Conservation (phyloP, 257 asterid genomes). For the Lithospermum erythrorhizon region DNA sequence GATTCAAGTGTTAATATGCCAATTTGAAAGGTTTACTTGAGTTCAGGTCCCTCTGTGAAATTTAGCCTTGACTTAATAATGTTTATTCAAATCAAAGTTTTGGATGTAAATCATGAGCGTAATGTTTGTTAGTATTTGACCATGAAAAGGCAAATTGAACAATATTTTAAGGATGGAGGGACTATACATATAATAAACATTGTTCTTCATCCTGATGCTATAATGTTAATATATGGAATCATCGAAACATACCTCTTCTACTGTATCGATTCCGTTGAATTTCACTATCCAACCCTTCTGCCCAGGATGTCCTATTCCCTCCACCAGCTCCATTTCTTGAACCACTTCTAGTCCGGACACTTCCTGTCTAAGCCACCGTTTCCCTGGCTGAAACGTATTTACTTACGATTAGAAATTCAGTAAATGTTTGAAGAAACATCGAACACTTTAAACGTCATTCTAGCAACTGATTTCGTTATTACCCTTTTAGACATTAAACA, state of each 20-base stretch:
- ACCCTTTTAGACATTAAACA: not conserved
- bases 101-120: too few species aligned
- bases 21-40: too few species aligned
- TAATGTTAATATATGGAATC: not conserved
- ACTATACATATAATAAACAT: too few species aligned
- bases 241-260: conserved; percentile 49
- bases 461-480: not conserved
- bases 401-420: not conserved
- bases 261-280: conserved; percentile 47
- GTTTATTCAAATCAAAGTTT: too few species aligned
- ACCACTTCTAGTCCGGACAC: conserved; percentile 54
- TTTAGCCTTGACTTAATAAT: too few species aligned
- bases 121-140: too few species aligned
- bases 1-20: too few species aligned
- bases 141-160: too few species aligned
- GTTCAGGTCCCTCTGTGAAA: too few species aligned
- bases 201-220: too few species aligned
- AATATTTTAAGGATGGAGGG: too few species aligned
- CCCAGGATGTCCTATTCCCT: conserved; percentile 81
- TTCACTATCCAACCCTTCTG: conserved; percentile 70
- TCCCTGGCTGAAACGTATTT: conserved; percentile 62
- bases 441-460: not conserved
- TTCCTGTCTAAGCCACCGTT: conserved; percentile 83
- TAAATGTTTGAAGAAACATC: not conserved
- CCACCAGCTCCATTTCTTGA: conserved; percentile 73